Base-by-base conservation (phyloP, 345 rosid genomes). In the Aquilaria yunnanensis region DNA sequence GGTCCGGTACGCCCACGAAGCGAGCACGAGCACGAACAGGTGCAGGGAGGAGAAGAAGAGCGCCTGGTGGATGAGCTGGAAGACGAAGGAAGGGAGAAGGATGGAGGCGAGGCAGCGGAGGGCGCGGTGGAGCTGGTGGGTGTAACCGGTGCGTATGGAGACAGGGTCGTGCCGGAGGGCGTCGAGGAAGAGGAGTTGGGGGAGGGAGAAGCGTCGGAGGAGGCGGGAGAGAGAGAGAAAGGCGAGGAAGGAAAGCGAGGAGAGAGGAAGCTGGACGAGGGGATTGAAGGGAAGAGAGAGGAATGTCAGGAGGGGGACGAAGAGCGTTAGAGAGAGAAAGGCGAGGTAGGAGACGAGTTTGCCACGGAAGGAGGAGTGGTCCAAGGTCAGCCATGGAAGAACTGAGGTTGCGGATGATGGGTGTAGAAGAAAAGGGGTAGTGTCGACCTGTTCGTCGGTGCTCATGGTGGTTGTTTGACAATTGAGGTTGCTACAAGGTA, bases 1-100 rank as follows among this genome's bases (percentile, higher is more conserved):
- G 2, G 89, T 88, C 37, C 96, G 75, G 57, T 91, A 88, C 54
- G 83, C 75, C 96, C 96, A 84, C 9, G 91, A 84, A 6, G 66
- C 72, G 54, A 91, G 57, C 8, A 82, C 85, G 59, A 86, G 60
- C 45, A 80, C 66, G 62, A 79, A 79, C 77, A 82, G 71, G 47
- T 71, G 51, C 13, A 72, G 77, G 2, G 82, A 68, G 47, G 85
- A 78, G 72, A 83, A 87, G 72, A 76, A 75, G 2, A 87, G 66
- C 72, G 83, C 56, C 67, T 90, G 87, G 70, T 87, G 97, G 0
- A 80, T 79, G 10, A 90, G 78, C 63, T 85, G 85, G 0, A 83
- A 79, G 10, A 87, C 61, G 59, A 90, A 81, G 16, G 90, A 87
- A 3, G 97, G 97, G 12, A 87, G 59, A 37, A 90, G 78, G 32